phyloP scores from a whole-genome alignment of 306 rosid genomes.

The Luffa acutangula region DNA sequence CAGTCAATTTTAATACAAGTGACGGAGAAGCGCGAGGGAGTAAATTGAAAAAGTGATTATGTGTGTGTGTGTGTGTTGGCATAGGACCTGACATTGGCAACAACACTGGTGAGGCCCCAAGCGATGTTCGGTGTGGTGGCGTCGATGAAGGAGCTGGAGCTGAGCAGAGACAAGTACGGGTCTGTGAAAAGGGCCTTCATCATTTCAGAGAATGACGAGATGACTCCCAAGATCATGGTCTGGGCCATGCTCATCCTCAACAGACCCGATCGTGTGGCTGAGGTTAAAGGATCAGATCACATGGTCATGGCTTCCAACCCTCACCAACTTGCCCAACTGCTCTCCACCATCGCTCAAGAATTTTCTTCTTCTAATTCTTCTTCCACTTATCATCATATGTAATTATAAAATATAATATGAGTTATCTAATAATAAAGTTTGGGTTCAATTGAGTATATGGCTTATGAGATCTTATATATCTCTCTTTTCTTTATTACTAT shows the following conservation, averaged over 20 bases:
- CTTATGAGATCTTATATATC: no score
- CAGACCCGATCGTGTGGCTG: conserved; percentile 18
- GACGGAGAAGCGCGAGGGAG: no score
- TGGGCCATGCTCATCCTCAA: conserved; percentile 17
- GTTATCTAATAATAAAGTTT: no score
- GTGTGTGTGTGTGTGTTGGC: background rate
- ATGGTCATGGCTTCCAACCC: conserved; percentile 40
- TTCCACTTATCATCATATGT: background rate
- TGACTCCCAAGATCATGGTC: background rate
- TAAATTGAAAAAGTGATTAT: no score
- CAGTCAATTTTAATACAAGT: no score
- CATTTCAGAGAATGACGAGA: conserved; percentile 15
- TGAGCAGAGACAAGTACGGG: conserved; percentile 15
- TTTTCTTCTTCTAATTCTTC: background rate
- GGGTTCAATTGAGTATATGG: no score
- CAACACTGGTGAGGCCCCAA: conserved; percentile 25
- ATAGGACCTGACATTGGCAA: conserved; percentile 7
- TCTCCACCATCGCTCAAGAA: conserved; percentile 6
- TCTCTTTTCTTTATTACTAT: no score
- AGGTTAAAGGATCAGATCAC: conserved; percentile 27
- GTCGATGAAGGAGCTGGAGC: conserved; percentile 10
- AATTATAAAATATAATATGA: no score
- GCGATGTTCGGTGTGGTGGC: conserved; percentile 16
- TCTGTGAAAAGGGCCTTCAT: conserved; percentile 25
- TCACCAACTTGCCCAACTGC: conserved; percentile 12